Base-by-base conservation (phyloP, 192 early-diverging fungal species). In the Coemansia sp. region DNA sequence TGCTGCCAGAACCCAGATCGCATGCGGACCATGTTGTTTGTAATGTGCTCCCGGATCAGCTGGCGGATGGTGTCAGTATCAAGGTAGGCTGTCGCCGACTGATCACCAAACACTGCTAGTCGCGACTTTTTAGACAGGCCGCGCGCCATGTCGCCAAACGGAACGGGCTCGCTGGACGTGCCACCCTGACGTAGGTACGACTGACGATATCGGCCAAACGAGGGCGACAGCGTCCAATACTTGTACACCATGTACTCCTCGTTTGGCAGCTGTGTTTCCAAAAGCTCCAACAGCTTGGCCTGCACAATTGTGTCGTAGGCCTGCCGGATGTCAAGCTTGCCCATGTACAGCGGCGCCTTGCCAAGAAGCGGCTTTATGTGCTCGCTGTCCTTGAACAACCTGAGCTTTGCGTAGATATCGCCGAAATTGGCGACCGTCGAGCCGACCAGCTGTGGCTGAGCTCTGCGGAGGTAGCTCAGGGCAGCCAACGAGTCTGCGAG, bases 221-320 rank as follows among this genome's bases (percentile, higher is more conserved):
- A 59, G 19, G 73, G 74, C 40, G 73, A 84, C 7, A 87, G 53
- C 25, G 83, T 64, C 43, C 87, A 85, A 64, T 92, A 88, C 36
- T 84, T 87, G 38, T 85, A 84, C n/a, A 96, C 72, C 12, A 87
- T 40, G 66, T 93, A 94, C 60, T 92, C 89, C 27, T 89, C 86
- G 82, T 63, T 54, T 0, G 61, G 70, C 15, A 70, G 68, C 10
- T 59, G 64, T 37, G 62, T 58, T 6, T 45, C 51, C 24, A 67
- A 43, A 20, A 67, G 53, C 10, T 66, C 59, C 24, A 79, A 62
- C 17, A 97, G 73, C 47, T 86, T 87, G 29, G 59, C 74, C 59
- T 94, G 96, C 8, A 88, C 77, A 51, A 97, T 94, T n/a, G 87
- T 89, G 67, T 97, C 94, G 65, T 90, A 97, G 22, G 90, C 90